These are phyloP conservation scores for Melampsora americana DNA, from an alignment of 1,284 basidiomycete species.

Conservation along the genomic window DNA sequence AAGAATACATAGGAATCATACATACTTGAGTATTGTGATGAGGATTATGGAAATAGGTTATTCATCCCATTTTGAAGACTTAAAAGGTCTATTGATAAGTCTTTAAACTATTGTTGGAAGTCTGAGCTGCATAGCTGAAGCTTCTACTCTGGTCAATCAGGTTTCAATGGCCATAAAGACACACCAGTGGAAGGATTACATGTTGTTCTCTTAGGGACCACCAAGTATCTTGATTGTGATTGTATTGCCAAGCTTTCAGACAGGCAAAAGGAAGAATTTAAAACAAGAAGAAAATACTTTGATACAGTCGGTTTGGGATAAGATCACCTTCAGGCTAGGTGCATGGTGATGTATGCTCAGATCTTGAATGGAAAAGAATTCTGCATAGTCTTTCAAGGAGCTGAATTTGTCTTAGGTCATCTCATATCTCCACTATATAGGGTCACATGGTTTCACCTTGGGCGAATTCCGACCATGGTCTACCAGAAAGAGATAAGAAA, in stretches of 20 bases:
- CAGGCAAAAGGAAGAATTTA: not conserved
- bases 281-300: not conserved
- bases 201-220: not conserved
- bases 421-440: not conserved
- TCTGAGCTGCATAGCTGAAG: rapidly evolving
- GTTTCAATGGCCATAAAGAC: conserved; percentile 5
- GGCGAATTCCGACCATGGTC: not conserved
- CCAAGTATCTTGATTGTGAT: not conserved
- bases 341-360: not conserved
- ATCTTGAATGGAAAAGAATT: not conserved
- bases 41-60: not conserved
- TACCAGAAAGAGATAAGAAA: not conserved
- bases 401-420: conserved; percentile 1
- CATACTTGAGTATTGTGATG: not conserved
- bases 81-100: not conserved
- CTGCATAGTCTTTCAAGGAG: not conserved
- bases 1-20: no score
- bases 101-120: no score
- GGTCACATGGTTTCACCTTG: not conserved
- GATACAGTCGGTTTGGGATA: not conserved
- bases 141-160: not conserved
- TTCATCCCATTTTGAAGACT: not conserved
- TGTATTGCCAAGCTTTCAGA: not conserved
- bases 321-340: not conserved
- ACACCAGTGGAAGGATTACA: conserved; percentile 5